Percentiles rank a stretch among this genome's conserved stretches.
phyloP scores from a whole-genome alignment of 2,329 filamentous ascomycete species.

The Aureobasidium sp. region DNA sequence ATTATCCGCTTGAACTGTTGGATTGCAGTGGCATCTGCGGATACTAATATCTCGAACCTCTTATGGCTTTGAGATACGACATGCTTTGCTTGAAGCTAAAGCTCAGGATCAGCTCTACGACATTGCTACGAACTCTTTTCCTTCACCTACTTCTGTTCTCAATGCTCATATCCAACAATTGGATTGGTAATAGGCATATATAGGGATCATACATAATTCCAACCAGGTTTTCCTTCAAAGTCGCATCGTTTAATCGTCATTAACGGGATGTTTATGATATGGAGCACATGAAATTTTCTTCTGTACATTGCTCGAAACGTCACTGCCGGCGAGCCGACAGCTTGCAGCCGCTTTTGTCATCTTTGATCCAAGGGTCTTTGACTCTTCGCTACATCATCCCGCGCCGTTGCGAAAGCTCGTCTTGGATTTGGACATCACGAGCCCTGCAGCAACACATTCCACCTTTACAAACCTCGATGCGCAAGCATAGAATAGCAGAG shows the following conservation, averaged over 20 bases:
- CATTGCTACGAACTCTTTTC: neutral
- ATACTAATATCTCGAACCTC: neutral
- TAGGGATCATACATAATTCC: constrained; percentile 4
- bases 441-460: neutral
- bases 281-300: constrained; percentile 9
- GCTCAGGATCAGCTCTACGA: neutral
- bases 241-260: neutral
- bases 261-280: neutral
- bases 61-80: neutral
- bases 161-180: neutral
- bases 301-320: neutral
- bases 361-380: neutral
- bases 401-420: constrained; percentile 8
- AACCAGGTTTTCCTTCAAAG: neutral
- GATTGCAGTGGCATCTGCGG: constrained; percentile 20
- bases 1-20: constrained; percentile 24
- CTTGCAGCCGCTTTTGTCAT: neutral
- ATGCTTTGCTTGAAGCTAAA: neutral
- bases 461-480: neutral
- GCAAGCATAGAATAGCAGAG: neutral
- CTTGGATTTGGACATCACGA: neutral
- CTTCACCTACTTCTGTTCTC: neutral
- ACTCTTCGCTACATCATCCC: neutral
- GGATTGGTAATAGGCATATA: constrained; percentile 4
- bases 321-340: neutral